These are phyloP conservation scores for Podospora conica DNA, from an alignment of 495 filamentous ascomycete species.

Conservation along the genomic window DNA sequence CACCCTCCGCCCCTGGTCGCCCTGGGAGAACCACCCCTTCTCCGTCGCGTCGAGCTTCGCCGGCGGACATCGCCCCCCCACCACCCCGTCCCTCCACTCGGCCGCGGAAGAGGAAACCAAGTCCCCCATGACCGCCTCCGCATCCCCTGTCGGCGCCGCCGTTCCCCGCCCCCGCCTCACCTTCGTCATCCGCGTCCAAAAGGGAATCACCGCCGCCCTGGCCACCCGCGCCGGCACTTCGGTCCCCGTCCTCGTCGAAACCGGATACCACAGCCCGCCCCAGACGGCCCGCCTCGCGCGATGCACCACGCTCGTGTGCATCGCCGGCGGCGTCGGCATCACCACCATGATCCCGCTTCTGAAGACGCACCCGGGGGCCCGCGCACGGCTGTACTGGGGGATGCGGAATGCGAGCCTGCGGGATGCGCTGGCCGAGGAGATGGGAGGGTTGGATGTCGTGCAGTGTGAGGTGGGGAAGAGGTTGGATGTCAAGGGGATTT, in stretches of 20 bases:
- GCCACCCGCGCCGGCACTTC: background rate
- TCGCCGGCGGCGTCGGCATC: slow-evolving; percentile 7
- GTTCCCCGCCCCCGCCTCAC: background rate
- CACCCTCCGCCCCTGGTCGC: slow-evolving; percentile 26
- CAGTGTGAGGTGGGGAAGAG: background rate
- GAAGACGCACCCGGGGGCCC: background rate
- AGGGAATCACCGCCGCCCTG: background rate
- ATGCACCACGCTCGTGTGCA: slow-evolving; percentile 4
- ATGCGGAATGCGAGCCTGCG: background rate
- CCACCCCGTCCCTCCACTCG: background rate
- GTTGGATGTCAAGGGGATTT: background rate
- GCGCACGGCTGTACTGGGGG: slow-evolving; percentile 4
- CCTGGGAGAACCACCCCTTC: slow-evolving; percentile 46
- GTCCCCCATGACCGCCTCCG: background rate
- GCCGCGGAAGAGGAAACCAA: background rate
- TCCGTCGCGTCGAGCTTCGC: slow-evolving; percentile 19
- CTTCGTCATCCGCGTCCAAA: background rate
- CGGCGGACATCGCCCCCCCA: background rate
- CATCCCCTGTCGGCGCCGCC: background rate
- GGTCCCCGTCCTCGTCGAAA: slow-evolving; percentile 1
- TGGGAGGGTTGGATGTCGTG: background rate
- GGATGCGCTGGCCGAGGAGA: background rate
- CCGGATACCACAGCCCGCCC: background rate
- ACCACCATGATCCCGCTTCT: background rate
- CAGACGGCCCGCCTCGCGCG: background rate